Percentiles rank a stretch among this genome's conserved stretches.
Conservation (phyloP, 139 green algal genomes). For the Closterium sp. region DNA sequence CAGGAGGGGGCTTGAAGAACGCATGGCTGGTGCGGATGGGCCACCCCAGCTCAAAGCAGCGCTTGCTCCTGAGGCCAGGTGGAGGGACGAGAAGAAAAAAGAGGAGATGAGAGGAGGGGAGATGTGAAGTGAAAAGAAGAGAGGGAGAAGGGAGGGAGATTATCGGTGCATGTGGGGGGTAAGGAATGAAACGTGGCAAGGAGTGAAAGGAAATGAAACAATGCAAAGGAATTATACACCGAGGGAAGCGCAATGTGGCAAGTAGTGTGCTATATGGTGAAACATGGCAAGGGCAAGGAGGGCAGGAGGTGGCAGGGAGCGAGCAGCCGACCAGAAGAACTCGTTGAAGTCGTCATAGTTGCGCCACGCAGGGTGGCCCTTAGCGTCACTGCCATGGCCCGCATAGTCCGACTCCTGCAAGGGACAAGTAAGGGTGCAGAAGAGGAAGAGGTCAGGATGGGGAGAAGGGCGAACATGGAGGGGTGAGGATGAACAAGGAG, state of each 20-base stretch:
- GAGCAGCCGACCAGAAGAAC: slow-evolving; percentile 46
- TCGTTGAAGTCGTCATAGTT: slow-evolving; percentile 56
- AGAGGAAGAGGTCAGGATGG: not conserved
- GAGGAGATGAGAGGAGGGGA: not conserved
- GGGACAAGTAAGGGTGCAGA: not conserved
- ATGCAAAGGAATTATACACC: not conserved
- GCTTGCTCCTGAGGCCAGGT: not conserved
- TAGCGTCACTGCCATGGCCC: not conserved
- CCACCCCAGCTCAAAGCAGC: slow-evolving; percentile 24
- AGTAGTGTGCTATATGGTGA: not conserved
- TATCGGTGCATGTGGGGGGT: not conserved
- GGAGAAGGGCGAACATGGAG: not conserved
- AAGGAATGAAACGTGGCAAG: not conserved
- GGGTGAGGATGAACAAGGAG: not conserved
- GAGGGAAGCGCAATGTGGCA: too few species aligned
- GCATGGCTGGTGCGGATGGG: slow-evolving; percentile 2
- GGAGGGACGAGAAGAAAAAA: not conserved
- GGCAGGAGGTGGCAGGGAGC: not conserved
- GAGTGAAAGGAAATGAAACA: not conserved
- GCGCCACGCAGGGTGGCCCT: slow-evolving; percentile 34
- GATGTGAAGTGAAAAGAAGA: not conserved
- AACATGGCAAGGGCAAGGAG: not conserved
- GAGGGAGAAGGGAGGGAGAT: not conserved
- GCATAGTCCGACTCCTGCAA: slow-evolving; percentile 36
- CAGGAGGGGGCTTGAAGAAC: slow-evolving; percentile 17